phyloP scores from a whole-genome alignment of 75 land plant species.

The Pinus taeda region DNA sequence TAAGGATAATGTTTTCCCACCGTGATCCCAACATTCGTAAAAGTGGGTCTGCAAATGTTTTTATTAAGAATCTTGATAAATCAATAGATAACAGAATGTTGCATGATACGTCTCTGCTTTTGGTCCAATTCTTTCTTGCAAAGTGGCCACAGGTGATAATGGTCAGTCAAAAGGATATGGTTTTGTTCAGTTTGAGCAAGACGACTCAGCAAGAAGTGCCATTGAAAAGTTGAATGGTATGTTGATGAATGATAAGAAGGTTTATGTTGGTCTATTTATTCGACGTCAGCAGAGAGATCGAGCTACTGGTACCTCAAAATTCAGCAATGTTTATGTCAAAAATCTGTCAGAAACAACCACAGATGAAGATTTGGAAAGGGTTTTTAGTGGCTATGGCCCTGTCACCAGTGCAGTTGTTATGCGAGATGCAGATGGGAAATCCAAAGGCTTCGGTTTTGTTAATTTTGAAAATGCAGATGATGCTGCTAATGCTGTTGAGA shows the following conservation, averaged over 20 bases:
- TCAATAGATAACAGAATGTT: too few relatives aligned
- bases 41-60: too few relatives aligned
- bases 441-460: slow-evolving; percentile 75
- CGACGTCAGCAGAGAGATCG: slow-evolving; percentile 60
- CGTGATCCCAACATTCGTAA: too few relatives aligned
- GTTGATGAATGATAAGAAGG: slow-evolving; percentile 64
- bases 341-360: slow-evolving; percentile 39
- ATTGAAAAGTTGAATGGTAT: slow-evolving; percentile 67
- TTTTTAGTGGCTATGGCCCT: slow-evolving; percentile 54
- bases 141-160: slow-evolving; percentile 53
- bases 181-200: slow-evolving; percentile 78
- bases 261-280: slow-evolving; percentile 71
- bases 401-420: slow-evolving; percentile 73
- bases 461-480: slow-evolving; percentile 63
- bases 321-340: slow-evolving; percentile 84
- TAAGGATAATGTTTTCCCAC: too few relatives aligned
- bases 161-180: slow-evolving; percentile 78
- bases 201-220: slow-evolving; percentile 64
- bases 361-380: slow-evolving; percentile 55
- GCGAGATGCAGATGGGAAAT: slow-evolving; percentile 63
- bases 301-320: slow-evolving; percentile 38
- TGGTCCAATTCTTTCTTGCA: slow-evolving; percentile 76
- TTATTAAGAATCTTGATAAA: too few relatives aligned
- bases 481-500: slow-evolving; percentile 64
- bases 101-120: slow-evolving; percentile 46